Percentiles rank a stretch among this genome's conserved stretches.
Evolutionary conservation across 495 filamentous ascomycete genomes (phyloP).

Genomic region (Aspergillus asperescens): DNA sequence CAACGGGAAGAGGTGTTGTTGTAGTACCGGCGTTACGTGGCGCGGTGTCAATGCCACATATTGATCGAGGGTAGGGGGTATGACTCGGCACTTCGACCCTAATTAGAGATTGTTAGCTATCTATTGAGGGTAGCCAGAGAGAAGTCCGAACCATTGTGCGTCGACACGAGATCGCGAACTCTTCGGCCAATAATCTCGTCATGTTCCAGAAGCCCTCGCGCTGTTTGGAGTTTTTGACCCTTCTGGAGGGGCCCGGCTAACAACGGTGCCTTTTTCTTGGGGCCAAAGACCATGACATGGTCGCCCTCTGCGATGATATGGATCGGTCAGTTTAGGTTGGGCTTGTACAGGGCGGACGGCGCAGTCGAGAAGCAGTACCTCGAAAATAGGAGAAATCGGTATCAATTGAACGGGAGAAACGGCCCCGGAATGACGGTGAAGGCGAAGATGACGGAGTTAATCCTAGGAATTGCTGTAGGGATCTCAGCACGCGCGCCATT

Average conservation of each 20-base stretch:
- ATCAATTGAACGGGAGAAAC: conserved; percentile 31
- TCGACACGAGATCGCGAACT: conserved; percentile 50
- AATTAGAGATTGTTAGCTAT: background rate
- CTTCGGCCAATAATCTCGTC: conserved; percentile 58
- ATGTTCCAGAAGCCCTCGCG: conserved; percentile 50
- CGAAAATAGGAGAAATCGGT: conserved; percentile 39
- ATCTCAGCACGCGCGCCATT: conserved; percentile 40
- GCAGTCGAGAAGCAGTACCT: conserved; percentile 23
- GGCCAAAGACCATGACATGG: conserved; percentile 46
- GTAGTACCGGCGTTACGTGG: conserved; percentile 63
- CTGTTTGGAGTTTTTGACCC: conserved; percentile 41
- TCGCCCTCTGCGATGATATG: conserved; percentile 47
- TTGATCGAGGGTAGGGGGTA: conserved; percentile 62
- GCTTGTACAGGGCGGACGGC: conserved; percentile 5
- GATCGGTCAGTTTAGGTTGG: conserved; percentile 10
- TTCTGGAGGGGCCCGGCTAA: conserved; percentile 48
- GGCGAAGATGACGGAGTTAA: conserved; percentile 11
- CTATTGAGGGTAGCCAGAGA: background rate
- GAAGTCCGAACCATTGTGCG: conserved; percentile 38
- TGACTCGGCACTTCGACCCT: conserved; percentile 49
- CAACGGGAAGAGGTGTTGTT: background rate
- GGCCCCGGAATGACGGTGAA: background rate
- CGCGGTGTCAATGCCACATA: conserved; percentile 61
- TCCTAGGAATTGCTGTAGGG: conserved; percentile 34
- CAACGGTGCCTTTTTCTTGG: conserved; percentile 34